Conservation (phyloP, 2,329 filamentous ascomycete genomes). For the Trichoderma cornu-damae region DNA sequence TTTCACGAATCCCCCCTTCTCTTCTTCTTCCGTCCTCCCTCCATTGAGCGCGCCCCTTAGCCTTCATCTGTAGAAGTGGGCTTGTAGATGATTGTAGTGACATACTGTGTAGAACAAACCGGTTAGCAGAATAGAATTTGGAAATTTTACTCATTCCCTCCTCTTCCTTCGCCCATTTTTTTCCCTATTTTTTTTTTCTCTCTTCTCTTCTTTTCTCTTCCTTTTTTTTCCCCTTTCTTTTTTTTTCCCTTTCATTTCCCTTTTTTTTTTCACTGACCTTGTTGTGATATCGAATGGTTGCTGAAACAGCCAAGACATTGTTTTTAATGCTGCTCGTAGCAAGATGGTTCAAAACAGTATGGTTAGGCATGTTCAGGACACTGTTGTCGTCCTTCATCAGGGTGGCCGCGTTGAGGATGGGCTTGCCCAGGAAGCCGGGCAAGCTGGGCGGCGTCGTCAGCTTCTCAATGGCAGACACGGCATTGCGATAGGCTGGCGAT, state of each 20-base stretch:
- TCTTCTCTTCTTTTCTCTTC: no score
- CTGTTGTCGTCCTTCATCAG: constrained; percentile 98
- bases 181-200: no score
- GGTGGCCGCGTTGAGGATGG: constrained; percentile 84
- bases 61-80: constrained; percentile 60
- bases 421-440: constrained; percentile 87
- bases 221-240: no score
- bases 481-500: constrained; percentile 65
- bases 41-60: constrained; percentile 18
- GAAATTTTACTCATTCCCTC: no score
- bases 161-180: no score
- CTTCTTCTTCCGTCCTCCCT: background rate
- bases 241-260: no score
- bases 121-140: constrained; percentile 4
- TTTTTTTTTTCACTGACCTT: constrained; percentile 66
- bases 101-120: constrained; percentile 57
- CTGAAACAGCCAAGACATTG: constrained; percentile 88
- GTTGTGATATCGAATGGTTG: constrained; percentile 93
- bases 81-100: constrained; percentile 97
- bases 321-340: constrained; percentile 98
- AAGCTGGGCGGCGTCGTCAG: constrained; percentile 79
- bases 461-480: constrained; percentile 68
- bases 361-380: constrained; percentile 93
- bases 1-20: no score
- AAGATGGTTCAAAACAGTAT: constrained; percentile 92